phyloP scores from a whole-genome alignment of 2,329 filamentous ascomycete genomes.

The Calonectria pseudoturangicola region DNA sequence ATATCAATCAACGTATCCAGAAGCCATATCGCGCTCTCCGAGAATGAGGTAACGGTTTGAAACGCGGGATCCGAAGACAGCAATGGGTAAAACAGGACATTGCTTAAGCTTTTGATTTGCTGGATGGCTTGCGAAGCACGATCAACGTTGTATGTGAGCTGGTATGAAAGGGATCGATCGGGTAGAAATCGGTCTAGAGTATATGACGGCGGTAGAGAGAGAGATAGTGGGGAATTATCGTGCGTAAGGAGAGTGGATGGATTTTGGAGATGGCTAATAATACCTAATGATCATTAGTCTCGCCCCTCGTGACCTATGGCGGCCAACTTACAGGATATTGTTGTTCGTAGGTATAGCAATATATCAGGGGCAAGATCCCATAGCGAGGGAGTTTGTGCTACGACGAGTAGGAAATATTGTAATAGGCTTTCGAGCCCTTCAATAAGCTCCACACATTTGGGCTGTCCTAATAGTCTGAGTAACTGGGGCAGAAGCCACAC shows the following conservation, averaged over 20 bases:
- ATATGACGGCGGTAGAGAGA: conserved; percentile 63
- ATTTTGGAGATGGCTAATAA: conserved; percentile 60
- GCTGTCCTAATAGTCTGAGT: conserved; percentile 74
- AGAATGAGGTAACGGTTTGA: conserved; percentile 58
- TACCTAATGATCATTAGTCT: conserved; percentile 53
- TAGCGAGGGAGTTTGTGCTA: conserved; percentile 65
- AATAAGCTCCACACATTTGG: conserved; percentile 67
- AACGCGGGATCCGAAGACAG: conserved; percentile 58
- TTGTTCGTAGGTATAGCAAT: conserved; percentile 68
- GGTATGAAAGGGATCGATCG: conserved; percentile 48
- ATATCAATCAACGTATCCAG: conserved; percentile 69
- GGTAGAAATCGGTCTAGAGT: conserved; percentile 62
- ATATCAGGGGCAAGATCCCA: conserved; percentile 70
- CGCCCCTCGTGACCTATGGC: conserved; percentile 18
- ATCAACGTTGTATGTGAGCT: conserved; percentile 63
- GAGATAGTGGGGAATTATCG: conserved; percentile 52
- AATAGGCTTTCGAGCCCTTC: conserved; percentile 73
- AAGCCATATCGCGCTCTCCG: conserved; percentile 68
- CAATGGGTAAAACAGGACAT: conserved; percentile 65
- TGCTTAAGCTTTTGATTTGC: conserved; percentile 67
- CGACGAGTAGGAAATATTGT: conserved; percentile 66
- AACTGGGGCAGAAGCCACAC: conserved; percentile 77
- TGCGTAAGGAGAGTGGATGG: conserved; percentile 53
- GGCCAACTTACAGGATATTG: conserved; percentile 65
- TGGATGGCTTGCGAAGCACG: conserved; percentile 66